phyloP scores from a whole-genome alignment of 1,284 basidiomycete species.

The Sporisorium scitamineum region DNA sequence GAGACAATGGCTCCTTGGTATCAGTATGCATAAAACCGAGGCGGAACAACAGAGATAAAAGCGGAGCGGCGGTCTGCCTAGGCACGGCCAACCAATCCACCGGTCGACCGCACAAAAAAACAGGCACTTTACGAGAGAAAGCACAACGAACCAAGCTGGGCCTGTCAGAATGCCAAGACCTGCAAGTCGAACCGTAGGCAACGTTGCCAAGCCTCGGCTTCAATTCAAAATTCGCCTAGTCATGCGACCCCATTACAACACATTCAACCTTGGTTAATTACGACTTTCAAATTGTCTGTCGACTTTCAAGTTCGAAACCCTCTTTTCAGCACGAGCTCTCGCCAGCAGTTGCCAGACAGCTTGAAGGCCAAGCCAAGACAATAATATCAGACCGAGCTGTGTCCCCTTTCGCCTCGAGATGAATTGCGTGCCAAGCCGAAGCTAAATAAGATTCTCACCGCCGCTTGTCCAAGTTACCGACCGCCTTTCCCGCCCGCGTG shows the following conservation, averaged over 20 bases:
- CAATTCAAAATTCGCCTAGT: conserved; percentile 1
- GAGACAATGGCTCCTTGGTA: neutral
- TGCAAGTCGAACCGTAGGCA: conserved; percentile 43
- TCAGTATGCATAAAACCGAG: neutral
- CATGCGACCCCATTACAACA: conserved; percentile 6
- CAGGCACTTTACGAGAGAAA: conserved; percentile 28
- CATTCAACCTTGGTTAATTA: neutral
- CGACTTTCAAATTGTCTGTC: neutral
- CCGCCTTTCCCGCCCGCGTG: conserved; percentile 34
- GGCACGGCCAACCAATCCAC: conserved; percentile 18
- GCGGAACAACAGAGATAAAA: neutral
- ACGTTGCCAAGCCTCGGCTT: conserved; percentile 29
- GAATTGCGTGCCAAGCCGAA: neutral
- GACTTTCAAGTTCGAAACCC: neutral
- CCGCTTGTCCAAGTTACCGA: conserved; percentile 19
- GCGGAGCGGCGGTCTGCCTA: conserved; percentile 37
- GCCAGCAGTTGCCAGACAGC: neutral
- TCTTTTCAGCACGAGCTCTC: neutral
- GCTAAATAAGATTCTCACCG: conserved; percentile 9
- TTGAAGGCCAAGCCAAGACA: no score
- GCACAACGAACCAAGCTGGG: neutral
- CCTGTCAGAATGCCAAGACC: conserved; percentile 36
- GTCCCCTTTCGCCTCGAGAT: no score
- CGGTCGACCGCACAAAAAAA: conserved; percentile 5
- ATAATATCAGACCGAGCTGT: no score